Evolutionary conservation across 495 filamentous ascomycete species (phyloP).

Genomic region (Cercophora scortea): DNA sequence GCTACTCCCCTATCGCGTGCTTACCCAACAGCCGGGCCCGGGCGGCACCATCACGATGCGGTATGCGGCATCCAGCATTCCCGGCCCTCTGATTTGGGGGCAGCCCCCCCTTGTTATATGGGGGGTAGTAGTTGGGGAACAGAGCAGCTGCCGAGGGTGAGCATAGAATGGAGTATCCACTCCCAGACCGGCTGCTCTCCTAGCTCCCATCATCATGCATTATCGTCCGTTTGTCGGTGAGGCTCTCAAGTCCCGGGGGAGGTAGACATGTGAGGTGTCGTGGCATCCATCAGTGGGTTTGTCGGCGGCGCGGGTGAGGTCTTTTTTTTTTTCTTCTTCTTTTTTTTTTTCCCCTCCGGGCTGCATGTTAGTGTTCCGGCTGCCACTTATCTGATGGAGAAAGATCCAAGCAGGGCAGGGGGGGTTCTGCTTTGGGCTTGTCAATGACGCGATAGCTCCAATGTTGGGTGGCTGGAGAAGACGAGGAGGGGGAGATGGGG

Average conservation of each 20-base stretch:
- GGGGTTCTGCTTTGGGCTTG: neutral
- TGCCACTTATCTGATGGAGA: too few relatives aligned
- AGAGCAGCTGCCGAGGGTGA: too few relatives aligned
- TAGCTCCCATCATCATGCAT: slow-evolving; percentile 24
- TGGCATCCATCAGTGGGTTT: slow-evolving; percentile 14
- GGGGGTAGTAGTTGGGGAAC: too few relatives aligned
- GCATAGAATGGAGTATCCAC: slow-evolving; percentile 9
- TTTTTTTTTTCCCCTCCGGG: neutral
- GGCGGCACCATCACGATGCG: slow-evolving; percentile 7
- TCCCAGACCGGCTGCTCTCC: slow-evolving; percentile 17
- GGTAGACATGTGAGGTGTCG: slow-evolving; percentile 18
- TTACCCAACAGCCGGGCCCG: slow-evolving; percentile 13
- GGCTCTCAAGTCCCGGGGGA: slow-evolving; percentile 1
- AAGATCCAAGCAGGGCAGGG: neutral
- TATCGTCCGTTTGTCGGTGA: slow-evolving; percentile 21
- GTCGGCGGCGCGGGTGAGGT: neutral
- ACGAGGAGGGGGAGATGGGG: too few relatives aligned
- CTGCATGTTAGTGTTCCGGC: neutral
- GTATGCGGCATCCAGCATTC: slow-evolving; percentile 5
- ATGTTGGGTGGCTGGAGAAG: too few relatives aligned
- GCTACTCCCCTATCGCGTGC: slow-evolving; percentile 4
- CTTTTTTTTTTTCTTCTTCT: neutral
- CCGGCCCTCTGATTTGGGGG: slow-evolving; percentile 6
- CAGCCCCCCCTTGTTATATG: neutral
- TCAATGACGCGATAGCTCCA: neutral